Evolutionary conservation across 345 rosid genomes (phyloP), one percentile per base, ranked within the genome.

Genomic region (Lepidium aucheri): DNA sequence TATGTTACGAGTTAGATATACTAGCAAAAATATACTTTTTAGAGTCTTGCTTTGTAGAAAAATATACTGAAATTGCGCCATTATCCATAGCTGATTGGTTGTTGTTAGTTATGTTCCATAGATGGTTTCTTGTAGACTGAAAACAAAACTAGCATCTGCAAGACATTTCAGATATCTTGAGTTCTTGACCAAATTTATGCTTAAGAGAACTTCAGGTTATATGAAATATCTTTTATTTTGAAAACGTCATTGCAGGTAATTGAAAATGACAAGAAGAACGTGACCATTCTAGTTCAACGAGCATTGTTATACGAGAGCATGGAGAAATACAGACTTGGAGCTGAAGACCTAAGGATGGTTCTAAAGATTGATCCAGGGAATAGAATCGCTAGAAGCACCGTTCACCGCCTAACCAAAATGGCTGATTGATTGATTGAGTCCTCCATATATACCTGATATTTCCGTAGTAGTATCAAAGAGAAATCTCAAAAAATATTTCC

Each of bases 311-410:
- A 94, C 42, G 99, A 94, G 79, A 90, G 97, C 69, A 94, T 94
- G 99, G 97, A 94, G 77, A 94, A 94, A 77, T 94, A 94, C 77
- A 90, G 77, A 66, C 95, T 88, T 12, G 99, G 99, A 10, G 99
- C 99, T 7, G 99, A 90, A 58, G 99, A 94, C 73, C 82, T 94
- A 75, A 86, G 95, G 80, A 81, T 80, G 54, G 97, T 94, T 77
- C 82, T 94, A 63, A 94, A 82, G 87, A 83, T 90, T 13, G 99
- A 94, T 73, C 97, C 99, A 0, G 65, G 66, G 17, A 94, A 94
- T 75, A 79, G 99, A 79, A 73, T 90, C 47, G 99, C 99, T 5
- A 90, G 92, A 81, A 94, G 99, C 79, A 94, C 99, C 5, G 65
- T 94, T 77, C 97, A 94, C 50, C 99, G 99, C 59, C 74, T 94